Base-by-base conservation (phyloP, 2,329 filamentous ascomycete species). In the Cordyceps fumosorosea region DNA sequence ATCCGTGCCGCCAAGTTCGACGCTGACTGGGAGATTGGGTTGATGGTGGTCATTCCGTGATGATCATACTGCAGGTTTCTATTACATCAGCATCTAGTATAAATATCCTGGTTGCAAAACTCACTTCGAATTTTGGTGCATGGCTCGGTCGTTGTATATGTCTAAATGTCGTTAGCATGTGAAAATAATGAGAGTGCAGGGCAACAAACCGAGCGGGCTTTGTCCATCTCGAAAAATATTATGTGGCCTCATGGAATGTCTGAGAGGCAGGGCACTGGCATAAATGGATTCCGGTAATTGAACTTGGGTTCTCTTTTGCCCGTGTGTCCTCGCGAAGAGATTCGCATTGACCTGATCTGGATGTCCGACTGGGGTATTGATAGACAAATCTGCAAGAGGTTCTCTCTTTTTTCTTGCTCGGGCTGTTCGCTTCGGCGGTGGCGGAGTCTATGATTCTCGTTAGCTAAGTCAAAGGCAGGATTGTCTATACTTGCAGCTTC, bases 401-500 rank as follows among this genome's bases (percentile, higher is more conserved):
- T 68, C 69, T 6, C 71, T 71, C 62, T 73, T 76, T 12, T 72
- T 70, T 57, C 68, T 73, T 45, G 68, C 52, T 59, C 69, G 73
- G 10, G 66, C 62, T 20, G 42, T n/a, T 42, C 62, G 65, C 60
- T 72, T 76, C 45, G 69, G 71, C 1, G 70, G 69, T 2, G 74
- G 73, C 42, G 73, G 67, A 56, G 57, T 56, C 57, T 57, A 29
- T 12, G 6, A 24, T 14, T 3, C n/a, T 60, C 34, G 34, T 37
- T 8, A 53, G 47, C 6, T 18, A 24, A 22, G 12, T 14, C 6
- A 8, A 37, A 20, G 26, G 1, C 14, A 10, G 18, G 3, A 12
- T 0, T 11, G 10, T 1, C 44, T 47, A 11, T 32, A 69, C 79
- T 68, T 71, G 86, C 84, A 45, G 78, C 69, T 60, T 74, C 73